Percentiles rank a stretch among this genome's conserved stretches.
Conservation (phyloP, 2,329 filamentous ascomycete species). For the Albifimbria verrucaria region DNA sequence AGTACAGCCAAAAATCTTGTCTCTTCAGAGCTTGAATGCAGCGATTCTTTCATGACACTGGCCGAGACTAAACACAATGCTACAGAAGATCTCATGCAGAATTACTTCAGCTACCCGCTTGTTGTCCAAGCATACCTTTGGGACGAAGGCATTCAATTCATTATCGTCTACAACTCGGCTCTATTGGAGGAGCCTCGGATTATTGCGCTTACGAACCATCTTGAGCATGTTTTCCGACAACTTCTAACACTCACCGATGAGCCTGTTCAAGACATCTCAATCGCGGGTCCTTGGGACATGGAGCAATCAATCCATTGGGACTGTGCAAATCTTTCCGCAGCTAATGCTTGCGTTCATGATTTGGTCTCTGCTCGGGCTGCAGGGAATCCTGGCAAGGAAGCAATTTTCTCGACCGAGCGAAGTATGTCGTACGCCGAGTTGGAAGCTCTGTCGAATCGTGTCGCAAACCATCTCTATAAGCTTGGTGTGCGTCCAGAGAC, state of each 20-base stretch:
- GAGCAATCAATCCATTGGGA: slow-evolving; percentile 2
- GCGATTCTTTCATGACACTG: background rate
- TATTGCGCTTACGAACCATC: slow-evolving; percentile 7
- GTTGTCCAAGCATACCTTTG: slow-evolving; percentile 1
- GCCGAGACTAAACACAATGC: background rate
- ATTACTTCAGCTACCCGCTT: slow-evolving; percentile 8
- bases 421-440: background rate
- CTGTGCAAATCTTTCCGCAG: background rate
- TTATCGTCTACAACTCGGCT: slow-evolving; percentile 4
- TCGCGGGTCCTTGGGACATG: slow-evolving; percentile 14
- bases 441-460: background rate
- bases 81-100: slow-evolving; percentile 1
- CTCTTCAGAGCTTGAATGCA: background rate
- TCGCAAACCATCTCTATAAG: background rate
- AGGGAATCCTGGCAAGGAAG: background rate
- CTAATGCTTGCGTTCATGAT: background rate
- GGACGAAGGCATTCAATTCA: background rate
- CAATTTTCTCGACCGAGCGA: background rate
- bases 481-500: background rate
- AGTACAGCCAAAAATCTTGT: background rate
- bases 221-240: slow-evolving; percentile 10
- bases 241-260: slow-evolving; percentile 11
- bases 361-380: background rate
- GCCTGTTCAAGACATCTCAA: background rate
- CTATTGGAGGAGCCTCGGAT: background rate